phyloP scores from a whole-genome alignment of 169 alveolate species.

The Plasmodium falciparum region DNA sequence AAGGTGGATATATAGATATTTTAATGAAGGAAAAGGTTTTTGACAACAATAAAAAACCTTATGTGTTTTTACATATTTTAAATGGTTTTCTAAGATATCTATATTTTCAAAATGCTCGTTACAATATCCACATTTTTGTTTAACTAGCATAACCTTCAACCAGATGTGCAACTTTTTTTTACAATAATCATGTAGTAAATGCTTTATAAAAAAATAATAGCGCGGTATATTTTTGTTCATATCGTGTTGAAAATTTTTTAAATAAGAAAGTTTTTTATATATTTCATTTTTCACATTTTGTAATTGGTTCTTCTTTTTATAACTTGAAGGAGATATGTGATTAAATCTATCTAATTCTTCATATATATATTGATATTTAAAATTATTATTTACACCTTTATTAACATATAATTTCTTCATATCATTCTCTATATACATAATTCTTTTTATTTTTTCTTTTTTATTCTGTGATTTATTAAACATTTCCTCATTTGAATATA shows the following conservation, averaged over 20 bases:
- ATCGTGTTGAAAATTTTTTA: slow-evolving; percentile 37
- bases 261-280: slow-evolving; percentile 33
- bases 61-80: slow-evolving; percentile 43
- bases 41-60: slow-evolving; percentile 44
- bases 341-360: not conserved
- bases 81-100: slow-evolving; percentile 24
- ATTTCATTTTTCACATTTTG: slow-evolving; percentile 25
- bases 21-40: slow-evolving; percentile 37
- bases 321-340: not conserved
- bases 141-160: slow-evolving; percentile 25
- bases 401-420: not conserved
- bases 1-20: slow-evolving; percentile 26
- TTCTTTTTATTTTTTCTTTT: no score
- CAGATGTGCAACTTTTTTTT: slow-evolving; percentile 18
- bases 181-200: slow-evolving; percentile 6
- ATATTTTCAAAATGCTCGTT: slow-evolving; percentile 40
- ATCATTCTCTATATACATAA: not conserved
- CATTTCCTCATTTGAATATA: not conserved
- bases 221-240: slow-evolving; percentile 16
- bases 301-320: not conserved
- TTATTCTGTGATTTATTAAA: not conserved
- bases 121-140: slow-evolving; percentile 42
- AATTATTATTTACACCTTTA: not conserved
- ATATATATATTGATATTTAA: no score
- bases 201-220: slow-evolving; percentile 18